Evolutionary conservation across 495 filamentous ascomycete species (phyloP).

Genomic region (Usnea hakonensis): DNA sequence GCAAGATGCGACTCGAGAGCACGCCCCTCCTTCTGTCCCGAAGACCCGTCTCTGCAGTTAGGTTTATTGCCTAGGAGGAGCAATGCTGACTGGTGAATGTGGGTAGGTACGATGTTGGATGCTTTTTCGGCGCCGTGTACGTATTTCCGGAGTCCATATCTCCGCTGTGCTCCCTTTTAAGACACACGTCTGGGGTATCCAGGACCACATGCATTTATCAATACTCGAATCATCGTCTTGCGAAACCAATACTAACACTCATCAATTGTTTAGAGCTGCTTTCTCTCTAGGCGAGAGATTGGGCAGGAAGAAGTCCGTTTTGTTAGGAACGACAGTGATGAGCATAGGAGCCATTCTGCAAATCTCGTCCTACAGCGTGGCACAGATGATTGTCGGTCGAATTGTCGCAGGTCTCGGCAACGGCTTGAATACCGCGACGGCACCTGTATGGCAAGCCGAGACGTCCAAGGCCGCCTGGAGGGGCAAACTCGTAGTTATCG

Average conservation of each 20-base stretch:
- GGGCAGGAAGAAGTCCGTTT: constrained; percentile 50
- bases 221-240: background rate
- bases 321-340: constrained; percentile 52
- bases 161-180: background rate
- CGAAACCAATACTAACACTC: background rate
- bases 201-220: background rate
- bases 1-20: too few relatives aligned
- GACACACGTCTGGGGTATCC: background rate
- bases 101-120: constrained; percentile 51
- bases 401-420: constrained; percentile 56
- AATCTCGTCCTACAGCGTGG: constrained; percentile 50
- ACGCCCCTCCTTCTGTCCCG: too few relatives aligned
- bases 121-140: constrained; percentile 15
- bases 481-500: constrained; percentile 53
- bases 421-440: constrained; percentile 57
- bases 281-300: constrained; percentile 52
- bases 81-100: too few relatives aligned
- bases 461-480: constrained; percentile 51
- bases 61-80: too few relatives aligned
- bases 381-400: constrained; percentile 59
- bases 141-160: background rate
- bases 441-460: constrained; percentile 59
- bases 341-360: constrained; percentile 55
- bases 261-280: constrained; percentile 37
- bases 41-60: too few relatives aligned